Conservation (phyloP, 106 monocot species). For the Dactylorhiza incarnata region DNA sequence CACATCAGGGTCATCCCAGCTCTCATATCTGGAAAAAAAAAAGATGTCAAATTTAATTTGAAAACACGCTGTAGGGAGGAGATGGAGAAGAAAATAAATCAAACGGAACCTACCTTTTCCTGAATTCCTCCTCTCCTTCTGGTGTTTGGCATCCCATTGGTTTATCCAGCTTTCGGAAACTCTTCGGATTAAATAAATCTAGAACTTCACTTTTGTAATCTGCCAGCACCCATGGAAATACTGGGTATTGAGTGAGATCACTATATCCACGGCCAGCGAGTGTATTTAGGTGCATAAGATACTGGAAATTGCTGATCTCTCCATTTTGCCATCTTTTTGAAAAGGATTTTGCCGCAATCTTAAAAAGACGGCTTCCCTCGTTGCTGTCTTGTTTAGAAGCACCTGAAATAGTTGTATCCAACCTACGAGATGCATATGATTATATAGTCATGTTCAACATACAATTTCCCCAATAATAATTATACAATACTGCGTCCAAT, state of each 20-base stretch:
- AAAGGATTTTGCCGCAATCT: conserved; percentile 81
- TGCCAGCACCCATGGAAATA: conserved; percentile 98
- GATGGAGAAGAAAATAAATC: background rate
- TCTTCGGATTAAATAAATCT: conserved; percentile 63
- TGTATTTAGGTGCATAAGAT: conserved; percentile 98
- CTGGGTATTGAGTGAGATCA: conserved; percentile 97
- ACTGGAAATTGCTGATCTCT: conserved; percentile 98
- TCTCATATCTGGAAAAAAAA: conserved; percentile 67
- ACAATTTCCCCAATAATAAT: background rate
- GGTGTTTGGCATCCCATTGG: conserved; percentile 97
- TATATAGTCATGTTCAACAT: background rate
- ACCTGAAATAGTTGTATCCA: conserved; percentile 90
- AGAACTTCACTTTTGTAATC: conserved; percentile 88
- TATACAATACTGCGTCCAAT: background rate
- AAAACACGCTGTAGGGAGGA: background rate
- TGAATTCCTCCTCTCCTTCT: conserved; percentile 90
- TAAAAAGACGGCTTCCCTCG: conserved; percentile 88
- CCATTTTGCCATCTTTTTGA: conserved; percentile 98
- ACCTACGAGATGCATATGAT: conserved; percentile 30
- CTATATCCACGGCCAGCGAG: conserved; percentile 98
- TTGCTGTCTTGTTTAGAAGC: conserved; percentile 77
- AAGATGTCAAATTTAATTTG: background rate
- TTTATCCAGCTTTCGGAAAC: conserved; percentile 88
- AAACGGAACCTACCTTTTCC: conserved; percentile 53
- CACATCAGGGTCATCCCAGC: conserved; percentile 98